Evolutionary conservation across 371 early-diverging fungal genomes (phyloP), one percentile per base, ranked within the genome.

Genomic region (Circinella umbellata): DNA sequence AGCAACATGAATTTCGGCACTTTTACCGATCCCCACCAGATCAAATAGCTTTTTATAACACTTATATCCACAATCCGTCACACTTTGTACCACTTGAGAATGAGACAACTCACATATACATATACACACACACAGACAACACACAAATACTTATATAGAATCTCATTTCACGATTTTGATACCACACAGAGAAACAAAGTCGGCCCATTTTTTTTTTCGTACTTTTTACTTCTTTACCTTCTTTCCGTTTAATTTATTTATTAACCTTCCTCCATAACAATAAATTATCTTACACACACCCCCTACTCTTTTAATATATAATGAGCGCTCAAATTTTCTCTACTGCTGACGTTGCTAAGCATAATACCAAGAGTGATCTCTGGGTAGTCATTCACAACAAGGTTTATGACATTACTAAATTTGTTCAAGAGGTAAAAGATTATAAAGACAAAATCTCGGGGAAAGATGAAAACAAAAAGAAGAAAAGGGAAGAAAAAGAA

Each of bases 371-470:
- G 72, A 70, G 70, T 35, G 79, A 91, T 75, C 78, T 91, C 64
- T 88, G 88, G 91, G 84, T 95, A 65, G 83, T 89, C 70, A 82
- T 95, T 72, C 88, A 91, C 71, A 93, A 93, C 69, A 92, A 92
- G 71, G 95, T 94, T 57, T 96, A 95, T 82, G 90, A 96, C 80
- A 78, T 92, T 63, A 91, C 95, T 48, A 79, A 88, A 46, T 96
- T 94, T 74, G 76, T 93, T 42, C 85, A 88, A 68, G 90, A 92
- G 76, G 89, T 91, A 79, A 74, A 69, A 37, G 11, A n/a, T 6
- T 49, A 42, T 42, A 9, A 9, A 42, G 6, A 6, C 6, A 42
- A 9, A 42, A 42, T 42, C 42, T 42, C 42, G 42, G 42, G 42
- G 27, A 6, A 42, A 42, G 42, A 42, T 42, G 42, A 11, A 42